Evolutionary conservation across 441 rosid genomes (phyloP).

Genomic region (Pelargonium myrrhifolium): DNA sequence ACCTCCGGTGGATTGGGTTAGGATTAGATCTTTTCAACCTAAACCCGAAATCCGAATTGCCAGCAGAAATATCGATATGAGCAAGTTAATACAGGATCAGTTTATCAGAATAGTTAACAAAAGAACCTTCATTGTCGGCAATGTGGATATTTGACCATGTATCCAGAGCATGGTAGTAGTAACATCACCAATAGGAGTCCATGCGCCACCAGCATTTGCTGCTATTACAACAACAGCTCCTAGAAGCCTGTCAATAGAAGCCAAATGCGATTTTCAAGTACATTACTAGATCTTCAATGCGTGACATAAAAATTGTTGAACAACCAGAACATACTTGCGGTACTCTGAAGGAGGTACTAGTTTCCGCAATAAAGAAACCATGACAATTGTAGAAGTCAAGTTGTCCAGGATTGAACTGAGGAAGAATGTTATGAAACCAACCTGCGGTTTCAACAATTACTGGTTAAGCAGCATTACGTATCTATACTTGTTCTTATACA

Average conservation of each 20-base stretch:
- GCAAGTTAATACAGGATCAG: not conserved
- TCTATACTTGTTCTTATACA: too few species aligned
- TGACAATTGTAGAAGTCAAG: slow-evolving; percentile 81
- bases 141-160: slow-evolving; percentile 78
- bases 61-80: not conserved
- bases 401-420: slow-evolving; percentile 84
- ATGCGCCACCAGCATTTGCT: slow-evolving; percentile 94
- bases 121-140: slow-evolving; percentile 76
- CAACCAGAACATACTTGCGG: slow-evolving; percentile 62
- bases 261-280: slow-evolving; percentile 3
- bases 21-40: too few species aligned
- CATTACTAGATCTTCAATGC: not conserved
- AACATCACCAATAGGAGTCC: slow-evolving; percentile 98
- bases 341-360: slow-evolving; percentile 78
- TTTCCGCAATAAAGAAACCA: slow-evolving; percentile 89
- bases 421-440: slow-evolving; percentile 84
- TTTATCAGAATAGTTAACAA: slow-evolving; percentile 1
- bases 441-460: slow-evolving; percentile 39
- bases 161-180: slow-evolving; percentile 98
- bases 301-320: not conserved
- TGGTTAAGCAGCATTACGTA: slow-evolving; percentile 17
- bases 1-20: too few species aligned
- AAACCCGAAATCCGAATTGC: too few species aligned
- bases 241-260: slow-evolving; percentile 49
- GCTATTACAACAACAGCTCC: slow-evolving; percentile 95